A percentile compares a stretch with the other conserved stretches of the same genome.
Conservation (phyloP, 2,329 filamentous ascomycete genomes). For the Magnaporthales sp. region DNA sequence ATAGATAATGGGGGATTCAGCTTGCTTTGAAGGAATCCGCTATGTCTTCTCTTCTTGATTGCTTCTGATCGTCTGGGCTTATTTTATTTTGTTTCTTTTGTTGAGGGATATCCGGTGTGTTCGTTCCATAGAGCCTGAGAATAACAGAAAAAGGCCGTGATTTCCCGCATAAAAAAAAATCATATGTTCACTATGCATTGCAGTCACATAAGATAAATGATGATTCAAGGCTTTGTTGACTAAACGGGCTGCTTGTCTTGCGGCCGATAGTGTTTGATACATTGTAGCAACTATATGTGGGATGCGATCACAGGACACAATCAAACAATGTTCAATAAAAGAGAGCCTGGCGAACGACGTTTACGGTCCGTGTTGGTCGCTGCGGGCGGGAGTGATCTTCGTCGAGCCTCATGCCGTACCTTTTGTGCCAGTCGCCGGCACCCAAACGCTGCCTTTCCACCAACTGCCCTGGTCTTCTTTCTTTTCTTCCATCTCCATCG, state of each 20-base stretch:
- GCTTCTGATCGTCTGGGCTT: not conserved
- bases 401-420: not conserved
- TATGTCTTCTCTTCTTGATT: too few relatives aligned
- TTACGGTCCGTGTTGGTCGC: too few relatives aligned
- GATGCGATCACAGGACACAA: not conserved
- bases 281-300: not conserved
- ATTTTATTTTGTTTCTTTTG: not conserved
- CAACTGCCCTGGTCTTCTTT: not conserved
- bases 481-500: not conserved
- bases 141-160: not conserved
- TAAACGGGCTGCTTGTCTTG: not conserved
- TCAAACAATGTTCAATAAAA: not conserved
- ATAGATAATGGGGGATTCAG: not conserved
- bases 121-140: not conserved
- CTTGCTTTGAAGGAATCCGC: too few relatives aligned
- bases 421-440: not conserved
- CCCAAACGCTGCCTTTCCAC: not conserved
- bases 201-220: not conserved
- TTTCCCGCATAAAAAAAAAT: not conserved
- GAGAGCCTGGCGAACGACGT: not conserved
- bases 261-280: not conserved
- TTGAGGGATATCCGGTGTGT: not conserved
- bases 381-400: not conserved
- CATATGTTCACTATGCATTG: not conserved
- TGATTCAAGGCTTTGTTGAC: not conserved